Percentiles rank a stretch among this genome's conserved stretches.
These are phyloP conservation scores for Pestalotiopsis sp. DNA, from an alignment of 2,329 filamentous ascomycete species.

Conservation along the genomic window DNA sequence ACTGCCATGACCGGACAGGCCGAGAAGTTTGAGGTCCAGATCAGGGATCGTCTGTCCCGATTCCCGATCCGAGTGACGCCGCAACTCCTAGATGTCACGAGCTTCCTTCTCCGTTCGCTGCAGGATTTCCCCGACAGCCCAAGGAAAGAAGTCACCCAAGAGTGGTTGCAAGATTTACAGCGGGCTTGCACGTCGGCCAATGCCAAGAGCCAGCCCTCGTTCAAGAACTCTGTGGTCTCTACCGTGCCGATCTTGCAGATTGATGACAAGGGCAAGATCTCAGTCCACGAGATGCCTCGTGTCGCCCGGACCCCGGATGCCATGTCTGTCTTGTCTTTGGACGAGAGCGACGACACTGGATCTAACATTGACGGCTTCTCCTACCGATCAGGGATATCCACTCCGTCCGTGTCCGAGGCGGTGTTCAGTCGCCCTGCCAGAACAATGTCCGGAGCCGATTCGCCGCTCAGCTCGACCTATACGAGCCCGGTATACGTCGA, in stretches of 20 bases:
- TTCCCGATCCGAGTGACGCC: conserved; percentile 15
- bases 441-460: not conserved
- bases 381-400: not conserved
- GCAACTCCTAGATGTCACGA: conserved; percentile 9
- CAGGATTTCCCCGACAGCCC: not conserved
- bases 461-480: not conserved
- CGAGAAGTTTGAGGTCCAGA: conserved; percentile 9
- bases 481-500: not conserved
- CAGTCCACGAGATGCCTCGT: conserved; percentile 7
- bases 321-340: not conserved
- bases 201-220: not conserved
- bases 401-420: conserved; percentile 8
- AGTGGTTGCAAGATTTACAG: conserved; percentile 12
- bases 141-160: not conserved
- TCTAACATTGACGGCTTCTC: not conserved
- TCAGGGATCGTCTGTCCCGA: conserved; percentile 6
- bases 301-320: not conserved
- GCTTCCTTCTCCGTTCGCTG: not conserved
- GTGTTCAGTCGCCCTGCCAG: conserved; percentile 2
- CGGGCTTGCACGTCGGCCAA: conserved; percentile 11
- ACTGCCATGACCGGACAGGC: conserved; percentile 1
- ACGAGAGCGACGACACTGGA: not conserved
- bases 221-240: conserved; percentile 15
- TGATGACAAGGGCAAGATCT: conserved; percentile 15
- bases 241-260: conserved; percentile 12